Percentiles rank a stretch among this genome's conserved stretches.
These are phyloP conservation scores for Pseudotsuga menziesii DNA, from an alignment of 75 land plant genomes.

Conservation along the genomic window DNA sequence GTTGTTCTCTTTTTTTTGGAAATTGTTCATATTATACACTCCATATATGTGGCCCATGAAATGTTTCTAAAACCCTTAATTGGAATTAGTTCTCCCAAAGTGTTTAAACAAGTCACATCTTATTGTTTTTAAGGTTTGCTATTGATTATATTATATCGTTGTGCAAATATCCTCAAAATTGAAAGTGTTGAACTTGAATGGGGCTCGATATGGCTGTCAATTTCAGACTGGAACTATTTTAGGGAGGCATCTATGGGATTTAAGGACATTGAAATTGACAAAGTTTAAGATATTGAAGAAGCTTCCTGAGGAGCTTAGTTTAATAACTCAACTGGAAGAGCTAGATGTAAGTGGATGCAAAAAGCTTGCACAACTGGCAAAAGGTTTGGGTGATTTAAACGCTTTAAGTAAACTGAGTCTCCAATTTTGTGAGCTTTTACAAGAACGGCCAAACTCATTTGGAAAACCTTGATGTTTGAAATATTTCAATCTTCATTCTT, in stretches of 20 bases:
- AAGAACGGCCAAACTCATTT: background rate
- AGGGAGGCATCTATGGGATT: background rate
- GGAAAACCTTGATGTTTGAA: background rate
- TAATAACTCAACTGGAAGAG: background rate
- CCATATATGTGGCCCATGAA: too few species aligned
- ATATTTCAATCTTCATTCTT: background rate
- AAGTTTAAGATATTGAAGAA: background rate
- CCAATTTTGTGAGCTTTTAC: background rate
- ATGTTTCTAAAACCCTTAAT: too few species aligned
- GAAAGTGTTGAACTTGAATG: background rate
- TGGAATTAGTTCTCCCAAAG: too few species aligned
- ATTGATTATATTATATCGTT: background rate
- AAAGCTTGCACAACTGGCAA: background rate
- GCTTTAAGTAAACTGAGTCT: background rate
- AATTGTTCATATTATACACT: too few species aligned
- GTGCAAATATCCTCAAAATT: background rate
- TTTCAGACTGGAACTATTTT: background rate
- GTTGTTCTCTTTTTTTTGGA: too few species aligned
- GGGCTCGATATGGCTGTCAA: background rate
- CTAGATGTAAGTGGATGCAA: background rate
- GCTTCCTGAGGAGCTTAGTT: background rate
- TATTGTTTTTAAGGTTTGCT: background rate
- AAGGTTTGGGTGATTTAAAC: background rate
- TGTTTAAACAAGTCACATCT: too few species aligned
- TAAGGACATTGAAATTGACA: too few species aligned